A percentile compares a stretch with the other conserved stretches of the same genome.
Conservation (phyloP, 2,329 filamentous ascomycete species). For the Ceratocystis cubensis region DNA sequence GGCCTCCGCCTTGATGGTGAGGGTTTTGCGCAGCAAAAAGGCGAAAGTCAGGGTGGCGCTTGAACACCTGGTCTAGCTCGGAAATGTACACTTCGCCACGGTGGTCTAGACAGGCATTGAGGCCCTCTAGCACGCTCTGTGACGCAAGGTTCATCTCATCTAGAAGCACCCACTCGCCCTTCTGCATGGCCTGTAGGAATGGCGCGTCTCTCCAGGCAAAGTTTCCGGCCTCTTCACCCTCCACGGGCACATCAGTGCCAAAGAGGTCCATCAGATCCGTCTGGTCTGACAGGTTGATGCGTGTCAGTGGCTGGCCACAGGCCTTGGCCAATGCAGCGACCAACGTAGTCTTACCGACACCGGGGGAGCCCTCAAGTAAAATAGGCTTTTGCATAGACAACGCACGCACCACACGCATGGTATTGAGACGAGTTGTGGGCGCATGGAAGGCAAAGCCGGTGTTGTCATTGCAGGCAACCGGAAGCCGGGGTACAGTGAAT, state of each 20-base stretch:
- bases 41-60: conserved; percentile 77
- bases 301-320: conserved; percentile 68
- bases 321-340: conserved; percentile 71
- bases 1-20: conserved; percentile 88
- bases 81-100: conserved; percentile 91
- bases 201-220: conserved; percentile 95
- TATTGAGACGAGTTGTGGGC: conserved; percentile 78
- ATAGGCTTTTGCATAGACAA: conserved; percentile 84
- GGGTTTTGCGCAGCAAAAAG: conserved; percentile 96
- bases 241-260: conserved; percentile 87
- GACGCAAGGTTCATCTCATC: conserved; percentile 99
- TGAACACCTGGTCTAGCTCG: conserved; percentile 88
- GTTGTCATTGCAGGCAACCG: conserved; percentile 29
- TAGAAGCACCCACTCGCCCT: conserved; percentile 87
- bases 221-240: conserved; percentile 78
- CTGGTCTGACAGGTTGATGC: conserved; percentile 96
- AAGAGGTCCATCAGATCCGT: conserved; percentile 97
- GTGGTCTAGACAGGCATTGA: conserved; percentile 94
- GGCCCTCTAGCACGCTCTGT: conserved; percentile 86
- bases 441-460: conserved; percentile 66
- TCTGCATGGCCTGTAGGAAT: conserved; percentile 92
- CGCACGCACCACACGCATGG: conserved; percentile 80
- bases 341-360: conserved; percentile 92
- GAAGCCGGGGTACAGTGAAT: conserved; percentile 51
- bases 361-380: conserved; percentile 89